Base-by-base conservation (phyloP, 306 rosid genomes). In the Dalbergia cochinchinensis region DNA sequence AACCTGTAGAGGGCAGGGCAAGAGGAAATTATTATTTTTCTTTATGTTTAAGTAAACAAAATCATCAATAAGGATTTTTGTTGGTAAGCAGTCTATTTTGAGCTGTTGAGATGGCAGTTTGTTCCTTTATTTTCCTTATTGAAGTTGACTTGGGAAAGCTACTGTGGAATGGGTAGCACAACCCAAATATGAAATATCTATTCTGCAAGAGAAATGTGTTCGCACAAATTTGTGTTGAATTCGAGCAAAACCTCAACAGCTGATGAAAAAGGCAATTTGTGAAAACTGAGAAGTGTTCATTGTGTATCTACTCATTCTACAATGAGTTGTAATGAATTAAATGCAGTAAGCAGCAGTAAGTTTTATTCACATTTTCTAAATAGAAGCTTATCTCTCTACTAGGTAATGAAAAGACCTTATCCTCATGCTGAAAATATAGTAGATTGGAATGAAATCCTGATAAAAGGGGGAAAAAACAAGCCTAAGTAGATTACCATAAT, bases 51-150 rank as follows among this genome's bases (percentile, higher is more conserved):
- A 12, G 12, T 11, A 15, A 74, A 60, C 44, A 14, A 76, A 51
- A 18, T 51, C 13, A 26, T 70, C n/a, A 58, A 16, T 22, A 37
- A 63, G 59, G 58, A 3, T 69, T 57, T 26, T 57, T 67, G 42
- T 76, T 78, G 90, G 84, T 90, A 86, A 69, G 73, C 55, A 60
- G 88, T 90, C 92, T 73, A 71, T 73, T 80, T 77, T 74, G 60
- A 65, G 90, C 77, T 2, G 90, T 83, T 88, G 91, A 66, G 64
- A 68, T 79, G 89, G 86, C 80, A 65, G 71, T 69, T 78, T 68
- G 44, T 55, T 65, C 74, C 73, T 69, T 22, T 63, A 12, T 74
- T 65, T 66, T 53, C 69, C 66, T 71, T 59, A 59, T 64, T 73
- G 85, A 85, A 44, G 18, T 63, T 72, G 88, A 77, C 86, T 5